Base-by-base conservation (phyloP, 139 green algal genomes). In the Haematococcus lacustris region DNA sequence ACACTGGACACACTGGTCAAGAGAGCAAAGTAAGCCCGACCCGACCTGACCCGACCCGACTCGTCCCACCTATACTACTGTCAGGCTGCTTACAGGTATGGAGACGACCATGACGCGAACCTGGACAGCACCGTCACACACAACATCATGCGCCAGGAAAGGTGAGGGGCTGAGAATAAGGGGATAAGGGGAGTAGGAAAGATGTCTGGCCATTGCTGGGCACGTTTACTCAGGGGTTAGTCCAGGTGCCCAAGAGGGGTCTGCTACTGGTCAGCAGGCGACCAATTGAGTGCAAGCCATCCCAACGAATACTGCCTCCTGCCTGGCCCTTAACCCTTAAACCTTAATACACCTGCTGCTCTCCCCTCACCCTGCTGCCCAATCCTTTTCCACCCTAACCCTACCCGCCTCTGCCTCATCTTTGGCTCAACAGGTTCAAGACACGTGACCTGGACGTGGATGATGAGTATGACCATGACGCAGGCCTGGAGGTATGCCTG, bases 381-480 rank as follows among this genome's bases (percentile, higher is more conserved):
- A n/a, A n/a, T n/a, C n/a, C n/a, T n/a, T n/a, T n/a, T n/a, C n/a
- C n/a, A n/a, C n/a, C n/a, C n/a, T n/a, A n/a, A n/a, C n/a, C n/a
- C n/a, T n/a, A n/a, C n/a, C n/a, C n/a, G n/a, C n/a, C n/a, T n/a
- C n/a, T n/a, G n/a, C n/a, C n/a, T n/a, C n/a, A n/a, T n/a, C n/a
- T n/a, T n/a, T n/a, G n/a, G n/a, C n/a, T n/a, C n/a, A n/a, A 2
- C 66, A 80, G 78, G 30, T 90, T 84, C 82, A 89, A 85, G 60
- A 77, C 71, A 23, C 78, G 74, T 0, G 86, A 91, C 28, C 41
- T 91, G 53, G 83, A 93, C 59, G 89, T 85, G 64, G 94, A 98
- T 70, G 93, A 86, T 35, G 94, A 98, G 83, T 98, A 98, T 82
- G 94, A 98, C 74, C 73, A 91, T 61, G 94, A 98, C 66, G 88